Evolutionary conservation across 2,329 filamentous ascomycete species (phyloP), one percentile per base, ranked within the genome.

Genomic region (Stagonosporopsis tanaceti): DNA sequence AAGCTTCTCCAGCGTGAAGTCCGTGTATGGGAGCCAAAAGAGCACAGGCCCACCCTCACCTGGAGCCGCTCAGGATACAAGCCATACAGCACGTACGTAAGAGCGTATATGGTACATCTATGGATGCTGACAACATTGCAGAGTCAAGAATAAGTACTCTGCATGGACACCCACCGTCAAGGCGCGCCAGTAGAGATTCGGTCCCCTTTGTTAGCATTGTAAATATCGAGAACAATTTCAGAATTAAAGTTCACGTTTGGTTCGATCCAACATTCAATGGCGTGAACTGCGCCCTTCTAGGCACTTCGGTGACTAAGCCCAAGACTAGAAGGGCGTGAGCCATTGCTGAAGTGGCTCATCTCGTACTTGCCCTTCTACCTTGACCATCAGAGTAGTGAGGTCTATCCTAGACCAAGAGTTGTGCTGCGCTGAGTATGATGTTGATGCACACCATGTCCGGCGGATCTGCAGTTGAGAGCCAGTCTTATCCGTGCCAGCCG

Each of bases 41-140:
- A 89, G 71, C 86, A 94, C 72, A 82, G 88, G 61, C 88, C 90
- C 62, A 95, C 92, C 77, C 81, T 87, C 68, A 97, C 95, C 27
- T 81, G 84, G 72, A 89, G 85, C 61, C 86, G 90, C 61, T 92
- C 85, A 57, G 93, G 93, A 38, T 99, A 89, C 83, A 96, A 91
- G 83, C 87, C 95, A 32, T 99, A 97, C 81, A 97, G 84, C 82
- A 99, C 95, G 93, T 98, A 80, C 78, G 93, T 88, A 51, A 28
- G 15, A 2, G 7, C 6, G 12, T 47, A 34, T 1, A 34, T 7
- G n/a, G 27, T 14, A 17, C 5, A 1, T 20, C 24, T 35, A 4
- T 15, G 9, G 40, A 20, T 53, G 34, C 64, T 68, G 63, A 71
- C 20, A 11, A 25, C 4, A 0, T 11, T 5, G 51, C 65, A 83